A percentile compares a stretch with the other conserved stretches of the same genome.
These are phyloP conservation scores for Karstenula rhodostoma DNA, from an alignment of 2,329 filamentous ascomycete species.

Conservation along the genomic window DNA sequence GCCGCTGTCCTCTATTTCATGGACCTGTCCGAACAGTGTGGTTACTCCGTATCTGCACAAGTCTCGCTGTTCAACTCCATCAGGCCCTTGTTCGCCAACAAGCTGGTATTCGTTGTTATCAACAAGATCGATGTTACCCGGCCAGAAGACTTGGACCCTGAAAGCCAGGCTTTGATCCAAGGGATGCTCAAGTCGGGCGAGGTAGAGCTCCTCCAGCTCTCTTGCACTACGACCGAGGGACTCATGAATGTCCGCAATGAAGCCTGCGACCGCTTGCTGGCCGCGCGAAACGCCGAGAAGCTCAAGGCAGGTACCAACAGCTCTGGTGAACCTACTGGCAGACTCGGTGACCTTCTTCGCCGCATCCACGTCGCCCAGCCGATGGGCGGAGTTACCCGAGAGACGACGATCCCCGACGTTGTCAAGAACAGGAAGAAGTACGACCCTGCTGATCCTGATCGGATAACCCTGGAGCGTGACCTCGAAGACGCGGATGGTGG, in stretches of 20 bases:
- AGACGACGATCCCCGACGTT: constrained; percentile 88
- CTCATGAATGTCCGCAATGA: constrained; percentile 95
- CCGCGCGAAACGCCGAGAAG: constrained; percentile 93
- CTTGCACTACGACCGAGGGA: constrained; percentile 93
- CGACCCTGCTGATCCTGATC: constrained; percentile 86
- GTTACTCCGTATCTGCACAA: constrained; percentile 91
- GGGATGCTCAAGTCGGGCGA: constrained; percentile 83
- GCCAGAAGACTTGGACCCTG: constrained; percentile 84
- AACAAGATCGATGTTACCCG: constrained; percentile 97
- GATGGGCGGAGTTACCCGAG: constrained; percentile 77
- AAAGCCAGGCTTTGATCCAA: constrained; percentile 79
- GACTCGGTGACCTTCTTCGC: constrained; percentile 88
- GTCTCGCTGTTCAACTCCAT: constrained; percentile 96
- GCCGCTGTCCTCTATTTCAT: constrained; percentile 98
- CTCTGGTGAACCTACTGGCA: constrained; percentile 76
- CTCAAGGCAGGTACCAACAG: constrained; percentile 86
- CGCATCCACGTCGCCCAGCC: constrained; percentile 98
- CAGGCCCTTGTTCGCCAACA: constrained; percentile 96
- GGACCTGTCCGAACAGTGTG: constrained; percentile 96
- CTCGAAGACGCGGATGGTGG: constrained; percentile 92
- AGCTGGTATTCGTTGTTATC: constrained; percentile 93
- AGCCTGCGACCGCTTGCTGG: constrained; percentile 90
- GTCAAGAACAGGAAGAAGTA: constrained; percentile 85
- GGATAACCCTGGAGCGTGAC: constrained; percentile 81
- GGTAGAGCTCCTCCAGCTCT: constrained; percentile 91